A percentile compares a stretch with the other conserved stretches of the same genome.
Evolutionary conservation across 768 basidiomycete species (phyloP).

Genomic region (Rhizopogon salebrosus): DNA sequence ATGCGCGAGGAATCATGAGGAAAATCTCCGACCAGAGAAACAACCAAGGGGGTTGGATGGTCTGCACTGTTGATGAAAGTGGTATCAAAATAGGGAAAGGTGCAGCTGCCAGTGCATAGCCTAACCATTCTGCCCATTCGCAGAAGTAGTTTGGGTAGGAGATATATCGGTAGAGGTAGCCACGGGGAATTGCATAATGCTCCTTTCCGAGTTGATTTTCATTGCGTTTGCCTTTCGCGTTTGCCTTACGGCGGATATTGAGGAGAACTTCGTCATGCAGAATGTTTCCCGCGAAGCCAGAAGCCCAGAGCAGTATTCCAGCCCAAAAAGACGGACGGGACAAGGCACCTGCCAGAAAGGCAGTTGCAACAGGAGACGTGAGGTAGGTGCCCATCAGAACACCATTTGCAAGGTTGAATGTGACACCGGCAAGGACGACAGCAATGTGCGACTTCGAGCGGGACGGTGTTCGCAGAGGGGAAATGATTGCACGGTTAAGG

Average conservation of each 20-base stretch:
- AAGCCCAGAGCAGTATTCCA: constrained; percentile 62
- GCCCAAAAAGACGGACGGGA: constrained; percentile 47
- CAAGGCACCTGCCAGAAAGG: constrained; percentile 33
- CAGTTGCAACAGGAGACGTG: constrained; percentile 46
- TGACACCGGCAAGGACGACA: constrained; percentile 48
- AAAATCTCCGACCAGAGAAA: constrained; percentile 72
- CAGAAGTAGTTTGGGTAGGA: constrained; percentile 93
- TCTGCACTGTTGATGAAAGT: constrained; percentile 36
- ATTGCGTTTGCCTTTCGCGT: constrained; percentile 28
- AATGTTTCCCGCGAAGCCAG: constrained; percentile 76
- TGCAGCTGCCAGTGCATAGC: constrained; percentile 74
- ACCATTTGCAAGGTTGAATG: constrained; percentile 75
- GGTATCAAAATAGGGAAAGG: constrained; percentile 36
- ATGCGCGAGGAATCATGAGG: constrained; percentile 78
- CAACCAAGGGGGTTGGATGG: constrained; percentile 66
- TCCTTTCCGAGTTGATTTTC: constrained; percentile 28
- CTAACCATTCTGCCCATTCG: constrained; percentile 94
- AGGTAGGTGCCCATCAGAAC: constrained; percentile 57
- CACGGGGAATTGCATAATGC: constrained; percentile 78
- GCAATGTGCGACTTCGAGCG: constrained; percentile 70
- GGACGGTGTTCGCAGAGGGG: constrained; percentile 74
- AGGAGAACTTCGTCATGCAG: constrained; percentile 88
- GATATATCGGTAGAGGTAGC: constrained; percentile 68
- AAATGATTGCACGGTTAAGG: constrained; percentile 76
- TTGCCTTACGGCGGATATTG: constrained; percentile 67